phyloP scores from a whole-genome alignment of 108 stramenopile species.

The Pelagomonas calceolata region DNA sequence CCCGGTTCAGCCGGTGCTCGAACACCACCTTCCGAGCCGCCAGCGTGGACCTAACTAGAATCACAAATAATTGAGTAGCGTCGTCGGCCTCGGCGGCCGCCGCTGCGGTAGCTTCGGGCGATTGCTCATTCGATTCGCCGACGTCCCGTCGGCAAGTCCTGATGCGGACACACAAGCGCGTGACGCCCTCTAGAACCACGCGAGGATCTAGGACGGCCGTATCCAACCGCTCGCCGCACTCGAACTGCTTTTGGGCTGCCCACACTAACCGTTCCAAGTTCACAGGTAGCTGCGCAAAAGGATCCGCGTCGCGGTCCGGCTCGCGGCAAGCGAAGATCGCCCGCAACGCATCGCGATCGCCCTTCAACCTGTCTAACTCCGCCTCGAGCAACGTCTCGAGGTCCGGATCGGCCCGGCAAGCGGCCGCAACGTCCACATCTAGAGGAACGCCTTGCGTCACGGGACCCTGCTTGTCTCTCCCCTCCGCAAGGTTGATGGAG shows the following conservation, averaged over 20 bases:
- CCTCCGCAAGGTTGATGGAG: conserved; percentile 57
- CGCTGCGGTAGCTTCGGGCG: not conserved
- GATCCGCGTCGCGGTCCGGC: conserved; percentile 55
- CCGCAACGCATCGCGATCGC: conserved; percentile 71
- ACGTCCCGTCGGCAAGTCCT: conserved; percentile 16
- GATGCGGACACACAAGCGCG: conserved; percentile 63
- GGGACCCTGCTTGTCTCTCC: conserved; percentile 66
- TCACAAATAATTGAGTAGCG: conserved; percentile 81
- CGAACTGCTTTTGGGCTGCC: conserved; percentile 79
- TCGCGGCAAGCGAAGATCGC: conserved; percentile 77
- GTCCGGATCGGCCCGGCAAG: conserved; percentile 71
- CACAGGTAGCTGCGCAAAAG: conserved; percentile 75
- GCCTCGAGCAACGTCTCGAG: conserved; percentile 69
- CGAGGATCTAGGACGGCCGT: conserved; percentile 67
- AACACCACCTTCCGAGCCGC: conserved; percentile 73
- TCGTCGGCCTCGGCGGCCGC: conserved; percentile 61
- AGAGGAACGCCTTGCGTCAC: conserved; percentile 68
- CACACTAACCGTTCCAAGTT: conserved; percentile 77
- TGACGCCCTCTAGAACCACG: conserved; percentile 59
- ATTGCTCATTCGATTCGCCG: not conserved
- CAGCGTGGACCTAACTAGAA: conserved; percentile 73
- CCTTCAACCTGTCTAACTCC: conserved; percentile 67
- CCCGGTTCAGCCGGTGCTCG: conserved; percentile 72
- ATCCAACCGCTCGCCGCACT: conserved; percentile 47
- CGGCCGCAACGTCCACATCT: conserved; percentile 59